Conservation (phyloP, 345 rosid species). For the Hypericum perforatum region DNA sequence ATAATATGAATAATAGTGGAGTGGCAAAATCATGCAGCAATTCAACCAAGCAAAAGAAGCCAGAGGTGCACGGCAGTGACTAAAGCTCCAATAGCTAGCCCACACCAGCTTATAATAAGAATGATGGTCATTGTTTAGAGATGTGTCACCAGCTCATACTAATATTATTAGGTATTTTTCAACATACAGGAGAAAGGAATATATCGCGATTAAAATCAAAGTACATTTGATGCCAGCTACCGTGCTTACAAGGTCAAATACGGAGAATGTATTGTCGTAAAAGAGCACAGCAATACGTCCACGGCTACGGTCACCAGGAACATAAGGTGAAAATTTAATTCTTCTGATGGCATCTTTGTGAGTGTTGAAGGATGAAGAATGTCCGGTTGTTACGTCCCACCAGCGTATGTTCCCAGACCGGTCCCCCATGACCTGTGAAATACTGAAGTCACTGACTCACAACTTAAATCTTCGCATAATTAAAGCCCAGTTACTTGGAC, state of each 20-base stretch:
- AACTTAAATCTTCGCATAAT: conserved; percentile 13
- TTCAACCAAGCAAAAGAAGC: too few relatives aligned
- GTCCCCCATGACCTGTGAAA: conserved; percentile 59
- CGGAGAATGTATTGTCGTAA: conserved; percentile 87
- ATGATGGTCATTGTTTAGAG: too few relatives aligned
- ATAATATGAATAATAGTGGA: too few relatives aligned
- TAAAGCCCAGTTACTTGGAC: conserved; percentile 8
- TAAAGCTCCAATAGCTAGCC: too few relatives aligned
- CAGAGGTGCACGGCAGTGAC: too few relatives aligned
- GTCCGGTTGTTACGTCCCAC: conserved; percentile 99
- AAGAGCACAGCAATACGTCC: conserved; percentile 95
- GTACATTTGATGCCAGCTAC: conserved; percentile 4
- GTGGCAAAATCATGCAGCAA: too few relatives aligned
- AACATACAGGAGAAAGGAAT: neutral
- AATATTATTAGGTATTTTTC: too few relatives aligned
- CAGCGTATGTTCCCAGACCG: conserved; percentile 91
- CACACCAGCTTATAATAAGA: too few relatives aligned
- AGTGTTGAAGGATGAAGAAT: conserved; percentile 86
- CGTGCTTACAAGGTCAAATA: conserved; percentile 80
- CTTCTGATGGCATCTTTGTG: conserved; percentile 90
- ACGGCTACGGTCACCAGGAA: conserved; percentile 85
- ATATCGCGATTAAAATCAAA: neutral
- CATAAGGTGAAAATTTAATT: conserved; percentile 91
- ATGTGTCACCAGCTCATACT: too few relatives aligned
- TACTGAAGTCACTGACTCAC: conserved; percentile 16